Conservation (phyloP, 495 filamentous ascomycete species). For the Penicillium desertorum region DNA sequence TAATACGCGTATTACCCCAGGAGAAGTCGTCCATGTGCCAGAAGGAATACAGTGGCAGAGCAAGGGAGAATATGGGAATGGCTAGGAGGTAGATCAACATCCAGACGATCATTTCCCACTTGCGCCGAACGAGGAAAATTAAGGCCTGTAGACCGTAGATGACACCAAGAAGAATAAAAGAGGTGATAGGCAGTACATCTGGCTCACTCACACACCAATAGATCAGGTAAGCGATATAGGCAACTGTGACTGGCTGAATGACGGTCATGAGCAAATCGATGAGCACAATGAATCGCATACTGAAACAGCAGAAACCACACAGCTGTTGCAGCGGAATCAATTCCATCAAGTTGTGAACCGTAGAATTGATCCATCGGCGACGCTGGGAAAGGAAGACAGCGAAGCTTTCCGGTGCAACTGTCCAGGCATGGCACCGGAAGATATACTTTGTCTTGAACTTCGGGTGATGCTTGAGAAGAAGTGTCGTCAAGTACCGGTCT, state of each 20-base stretch:
- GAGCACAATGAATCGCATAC: conserved; percentile 98
- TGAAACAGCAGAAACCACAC: conserved; percentile 99
- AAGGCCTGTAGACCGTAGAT: conserved; percentile 97
- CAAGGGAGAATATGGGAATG: conserved; percentile 88
- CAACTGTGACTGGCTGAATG: conserved; percentile 88
- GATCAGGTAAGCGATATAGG: conserved; percentile 87
- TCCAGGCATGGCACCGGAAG: conserved; percentile 89
- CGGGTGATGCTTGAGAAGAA: conserved; percentile 88
- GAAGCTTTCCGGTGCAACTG: conserved; percentile 92
- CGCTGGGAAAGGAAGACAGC: conserved; percentile 94
- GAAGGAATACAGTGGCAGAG: conserved; percentile 91
- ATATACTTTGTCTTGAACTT: conserved; percentile 98
- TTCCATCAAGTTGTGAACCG: conserved; percentile 95
- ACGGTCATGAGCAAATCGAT: conserved; percentile 89
- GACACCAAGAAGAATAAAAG: conserved; percentile 86
- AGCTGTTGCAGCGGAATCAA: conserved; percentile 90
- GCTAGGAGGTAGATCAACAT: conserved; percentile 95
- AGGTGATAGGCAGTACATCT: conserved; percentile 69
- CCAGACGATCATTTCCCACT: conserved; percentile 99
- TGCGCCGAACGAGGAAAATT: conserved; percentile 92
- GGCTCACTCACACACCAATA: conserved; percentile 62
- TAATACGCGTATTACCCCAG: conserved; percentile 97
- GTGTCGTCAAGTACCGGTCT: conserved; percentile 92
- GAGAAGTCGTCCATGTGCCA: conserved; percentile 99
- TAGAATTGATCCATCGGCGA: conserved; percentile 99